These are phyloP conservation scores for Chamaecrista fasciculata DNA, from an alignment of 306 rosid species.

Conservation along the genomic window DNA sequence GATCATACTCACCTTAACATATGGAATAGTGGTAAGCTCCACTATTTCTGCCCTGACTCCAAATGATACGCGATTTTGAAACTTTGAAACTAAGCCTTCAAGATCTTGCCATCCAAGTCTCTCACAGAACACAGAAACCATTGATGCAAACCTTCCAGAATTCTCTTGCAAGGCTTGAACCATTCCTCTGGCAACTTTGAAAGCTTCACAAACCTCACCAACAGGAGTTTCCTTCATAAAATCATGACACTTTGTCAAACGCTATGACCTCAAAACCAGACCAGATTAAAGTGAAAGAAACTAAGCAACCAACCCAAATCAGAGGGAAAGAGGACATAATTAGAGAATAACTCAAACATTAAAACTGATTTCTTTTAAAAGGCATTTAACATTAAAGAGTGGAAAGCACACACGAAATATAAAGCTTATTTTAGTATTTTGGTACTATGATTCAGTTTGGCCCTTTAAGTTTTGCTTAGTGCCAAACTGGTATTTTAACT, in stretches of 20 bases:
- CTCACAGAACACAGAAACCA: conserved; percentile 92
- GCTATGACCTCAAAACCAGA: conserved; percentile 7
- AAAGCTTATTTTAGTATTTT: not conserved
- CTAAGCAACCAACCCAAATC: not conserved
- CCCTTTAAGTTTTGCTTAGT: not conserved
- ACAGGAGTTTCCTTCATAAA: conserved; percentile 79
- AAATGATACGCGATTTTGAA: conserved; percentile 93
- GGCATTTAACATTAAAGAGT: not conserved
- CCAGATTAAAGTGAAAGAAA: conserved; percentile 1
- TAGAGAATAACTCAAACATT: not conserved
- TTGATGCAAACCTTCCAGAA: conserved; percentile 98
- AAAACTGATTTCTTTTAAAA: not conserved
- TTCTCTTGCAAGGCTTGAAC: conserved; percentile 96
- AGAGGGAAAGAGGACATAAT: not conserved
- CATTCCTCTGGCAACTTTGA: conserved; percentile 96
- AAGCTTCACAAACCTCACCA: conserved; percentile 83
- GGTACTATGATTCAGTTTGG: not conserved
- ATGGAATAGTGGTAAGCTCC: conserved; percentile 92
- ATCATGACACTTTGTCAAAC: conserved; percentile 8
- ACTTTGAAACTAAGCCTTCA: conserved; percentile 86
- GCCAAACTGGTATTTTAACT: not conserved
- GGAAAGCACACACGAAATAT: not conserved
- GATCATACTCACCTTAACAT: conserved; percentile 56
- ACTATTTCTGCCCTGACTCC: conserved; percentile 96
- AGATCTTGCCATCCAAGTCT: conserved; percentile 97